phyloP scores from a whole-genome alignment of 345 rosid species.

The Angophora floribunda region DNA sequence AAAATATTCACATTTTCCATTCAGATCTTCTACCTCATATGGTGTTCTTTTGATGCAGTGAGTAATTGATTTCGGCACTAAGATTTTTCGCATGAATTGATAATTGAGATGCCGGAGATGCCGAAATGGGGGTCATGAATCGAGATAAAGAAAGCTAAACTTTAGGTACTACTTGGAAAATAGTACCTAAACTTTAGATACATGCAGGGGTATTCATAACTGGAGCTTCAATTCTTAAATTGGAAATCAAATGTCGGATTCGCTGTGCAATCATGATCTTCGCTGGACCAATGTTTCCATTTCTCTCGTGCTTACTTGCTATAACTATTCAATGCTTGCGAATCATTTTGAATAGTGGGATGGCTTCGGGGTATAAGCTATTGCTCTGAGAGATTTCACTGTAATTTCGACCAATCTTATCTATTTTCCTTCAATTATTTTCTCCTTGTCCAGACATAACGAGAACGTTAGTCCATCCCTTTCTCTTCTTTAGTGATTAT shows the following conservation, averaged over 20 bases:
- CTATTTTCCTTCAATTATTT: too few relatives aligned
- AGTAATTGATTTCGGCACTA: background rate
- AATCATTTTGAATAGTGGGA: background rate
- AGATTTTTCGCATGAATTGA: background rate
- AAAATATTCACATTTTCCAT: background rate
- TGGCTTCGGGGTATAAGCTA: background rate
- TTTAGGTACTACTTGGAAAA: background rate
- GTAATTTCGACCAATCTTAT: too few relatives aligned
- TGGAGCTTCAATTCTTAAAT: background rate
- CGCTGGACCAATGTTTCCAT: background rate
- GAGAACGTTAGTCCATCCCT: too few relatives aligned
- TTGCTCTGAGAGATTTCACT: background rate
- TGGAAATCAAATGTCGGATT: background rate
- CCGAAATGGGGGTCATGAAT: background rate
- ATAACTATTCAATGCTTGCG: background rate
- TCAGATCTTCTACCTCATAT: background rate
- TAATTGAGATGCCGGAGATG: background rate
- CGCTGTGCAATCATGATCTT: background rate
- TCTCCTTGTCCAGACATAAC: too few relatives aligned
- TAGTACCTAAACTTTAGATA: background rate
- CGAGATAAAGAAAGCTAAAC: background rate
- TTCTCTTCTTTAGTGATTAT: too few relatives aligned
- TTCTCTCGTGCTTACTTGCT: background rate
- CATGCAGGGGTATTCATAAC: background rate
- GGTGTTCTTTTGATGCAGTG: background rate